Evolutionary conservation across 257 asterid genomes (phyloP).

Genomic region (Oldenlandia corymbosa): DNA sequence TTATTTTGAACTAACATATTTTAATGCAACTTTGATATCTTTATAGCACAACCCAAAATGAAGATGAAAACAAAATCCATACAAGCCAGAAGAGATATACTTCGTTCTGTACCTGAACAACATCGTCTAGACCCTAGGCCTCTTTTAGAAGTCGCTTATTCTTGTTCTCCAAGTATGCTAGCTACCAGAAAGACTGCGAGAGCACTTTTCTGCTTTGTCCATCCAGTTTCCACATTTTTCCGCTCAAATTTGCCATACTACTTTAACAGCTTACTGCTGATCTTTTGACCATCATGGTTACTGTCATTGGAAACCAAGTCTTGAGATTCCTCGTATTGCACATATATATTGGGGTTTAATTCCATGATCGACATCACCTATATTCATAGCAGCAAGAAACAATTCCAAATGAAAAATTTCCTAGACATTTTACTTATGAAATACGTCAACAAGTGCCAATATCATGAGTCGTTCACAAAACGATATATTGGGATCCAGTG

Average conservation of each 20-base stretch:
- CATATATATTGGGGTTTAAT: constrained; percentile 67
- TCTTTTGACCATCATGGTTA: constrained; percentile 34
- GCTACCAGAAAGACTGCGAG: constrained; percentile 89
- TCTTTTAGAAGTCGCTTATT: constrained; percentile 67
- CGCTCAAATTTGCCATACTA: constrained; percentile 88
- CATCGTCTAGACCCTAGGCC: constrained; percentile 94
- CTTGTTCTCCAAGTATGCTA: constrained; percentile 82
- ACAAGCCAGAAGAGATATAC: too few species aligned
- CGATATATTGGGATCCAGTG: too few species aligned
- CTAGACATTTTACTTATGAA: too few species aligned
- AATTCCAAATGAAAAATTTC: neutral
- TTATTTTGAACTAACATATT: too few species aligned
- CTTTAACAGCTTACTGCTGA: constrained; percentile 47
- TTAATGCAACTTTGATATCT: too few species aligned
- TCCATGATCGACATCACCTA: constrained; percentile 99
- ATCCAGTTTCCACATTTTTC: constrained; percentile 66
- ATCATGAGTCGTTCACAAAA: neutral
- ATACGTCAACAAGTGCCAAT: too few species aligned
- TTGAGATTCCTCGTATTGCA: constrained; percentile 52
- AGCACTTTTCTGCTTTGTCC: constrained; percentile 65
- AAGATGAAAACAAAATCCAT: too few species aligned
- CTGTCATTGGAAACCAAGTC: constrained; percentile 24
- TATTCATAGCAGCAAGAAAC: constrained; percentile 1
- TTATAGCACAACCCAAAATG: too few species aligned
- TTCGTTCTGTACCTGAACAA: constrained; percentile 75